Conservation (phyloP, 305 asterid species). For the Rubia peregrina region DNA sequence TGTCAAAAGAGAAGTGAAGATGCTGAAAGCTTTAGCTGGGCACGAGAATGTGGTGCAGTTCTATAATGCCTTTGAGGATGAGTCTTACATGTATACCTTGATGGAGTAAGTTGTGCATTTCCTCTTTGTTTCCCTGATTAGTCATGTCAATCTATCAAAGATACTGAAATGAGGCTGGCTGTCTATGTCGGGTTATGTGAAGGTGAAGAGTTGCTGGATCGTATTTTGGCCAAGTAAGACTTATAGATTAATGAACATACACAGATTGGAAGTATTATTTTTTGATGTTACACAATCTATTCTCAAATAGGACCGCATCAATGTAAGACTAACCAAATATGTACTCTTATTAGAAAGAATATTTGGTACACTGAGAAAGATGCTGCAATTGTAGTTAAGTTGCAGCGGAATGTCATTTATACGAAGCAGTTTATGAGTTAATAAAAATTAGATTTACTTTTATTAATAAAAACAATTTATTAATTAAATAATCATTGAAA, state of each 20-base stretch:
- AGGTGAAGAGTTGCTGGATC: constrained; percentile 89
- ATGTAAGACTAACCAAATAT: constrained; percentile 15
- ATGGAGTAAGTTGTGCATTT: constrained; percentile 67
- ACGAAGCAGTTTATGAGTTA: no score
- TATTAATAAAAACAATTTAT: no score
- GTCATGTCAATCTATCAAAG: neutral
- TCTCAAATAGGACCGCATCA: constrained; percentile 14
- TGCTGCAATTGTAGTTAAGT: constrained; percentile 92
- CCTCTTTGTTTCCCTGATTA: neutral
- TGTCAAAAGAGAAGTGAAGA: constrained; percentile 81
- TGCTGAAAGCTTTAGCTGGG: constrained; percentile 68
- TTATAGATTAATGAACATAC: neutral
- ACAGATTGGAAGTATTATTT: neutral
- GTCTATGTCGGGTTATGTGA: constrained; percentile 52
- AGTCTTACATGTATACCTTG: constrained; percentile 61
- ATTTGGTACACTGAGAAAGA: constrained; percentile 96
- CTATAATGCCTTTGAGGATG: constrained; percentile 82
- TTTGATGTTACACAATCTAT: neutral
- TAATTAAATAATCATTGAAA: no score
- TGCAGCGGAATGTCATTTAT: constrained; percentile 98
- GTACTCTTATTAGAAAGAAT: constrained; percentile 60
- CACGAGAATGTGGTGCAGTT: constrained; percentile 79
- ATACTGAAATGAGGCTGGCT: no score
- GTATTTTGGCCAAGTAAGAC: constrained; percentile 83
- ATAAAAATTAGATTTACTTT: no score